Evolutionary conservation across 371 early-diverging fungal species (phyloP).

Genomic region (Rhizopus microsporus): DNA sequence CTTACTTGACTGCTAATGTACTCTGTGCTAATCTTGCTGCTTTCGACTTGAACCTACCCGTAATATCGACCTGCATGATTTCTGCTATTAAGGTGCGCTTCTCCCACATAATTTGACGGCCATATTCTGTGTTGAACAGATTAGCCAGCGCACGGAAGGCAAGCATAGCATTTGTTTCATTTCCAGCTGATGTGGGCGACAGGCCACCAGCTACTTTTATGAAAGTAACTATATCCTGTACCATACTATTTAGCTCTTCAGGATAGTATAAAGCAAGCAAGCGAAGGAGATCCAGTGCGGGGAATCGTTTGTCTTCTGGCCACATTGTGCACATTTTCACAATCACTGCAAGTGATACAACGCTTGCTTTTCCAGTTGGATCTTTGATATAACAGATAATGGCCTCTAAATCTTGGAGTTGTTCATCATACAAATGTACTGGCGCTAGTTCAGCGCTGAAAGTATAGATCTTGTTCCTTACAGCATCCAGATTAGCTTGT

Average conservation of each 20-base stretch:
- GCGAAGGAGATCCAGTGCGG: constrained; percentile 85
- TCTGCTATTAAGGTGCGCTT: constrained; percentile 20
- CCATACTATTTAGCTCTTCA: constrained; percentile 21
- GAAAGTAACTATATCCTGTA: constrained; percentile 28
- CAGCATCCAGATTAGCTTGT: constrained; percentile 72
- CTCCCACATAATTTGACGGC: constrained; percentile 46
- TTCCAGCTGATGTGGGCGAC: not conserved
- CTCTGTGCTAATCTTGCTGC: constrained; percentile 37
- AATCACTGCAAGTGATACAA: constrained; percentile 32
- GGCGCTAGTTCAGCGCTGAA: constrained; percentile 52
- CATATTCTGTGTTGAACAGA: constrained; percentile 49
- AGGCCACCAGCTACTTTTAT: constrained; percentile 36
- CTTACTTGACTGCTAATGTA: constrained; percentile 47
- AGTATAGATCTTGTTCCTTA: constrained; percentile 72
- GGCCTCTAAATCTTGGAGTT: constrained; percentile 38
- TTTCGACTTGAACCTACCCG: constrained; percentile 31
- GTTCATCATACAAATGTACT: constrained; percentile 29
- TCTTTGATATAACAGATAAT: constrained; percentile 41
- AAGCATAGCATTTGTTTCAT: constrained; percentile 73
- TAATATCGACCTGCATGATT: constrained; percentile 31
- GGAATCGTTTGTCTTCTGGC: constrained; percentile 74
- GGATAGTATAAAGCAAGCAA: constrained; percentile 61
- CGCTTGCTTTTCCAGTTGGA: constrained; percentile 22
- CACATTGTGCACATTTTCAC: constrained; percentile 54
- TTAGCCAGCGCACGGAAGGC: constrained; percentile 66